These are phyloP conservation scores for Tubosaeta sp. DNA, from an alignment of 768 basidiomycete genomes.

Conservation along the genomic window DNA sequence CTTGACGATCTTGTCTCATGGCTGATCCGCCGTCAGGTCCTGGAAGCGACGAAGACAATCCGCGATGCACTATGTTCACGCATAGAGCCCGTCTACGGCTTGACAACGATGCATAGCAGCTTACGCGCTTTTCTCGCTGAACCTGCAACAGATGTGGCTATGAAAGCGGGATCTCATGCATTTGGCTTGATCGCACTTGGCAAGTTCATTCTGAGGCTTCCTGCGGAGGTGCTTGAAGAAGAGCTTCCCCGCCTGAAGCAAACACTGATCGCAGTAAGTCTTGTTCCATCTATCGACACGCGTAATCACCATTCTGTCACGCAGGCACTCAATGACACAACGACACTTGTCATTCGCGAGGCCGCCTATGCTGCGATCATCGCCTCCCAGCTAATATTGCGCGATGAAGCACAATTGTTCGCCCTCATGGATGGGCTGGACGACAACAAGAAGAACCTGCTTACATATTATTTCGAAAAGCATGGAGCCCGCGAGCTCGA, in stretches of 20 bases:
- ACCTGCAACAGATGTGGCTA: constrained; percentile 45
- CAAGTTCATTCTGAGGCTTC: constrained; percentile 77
- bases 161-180: constrained; percentile 65
- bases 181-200: constrained; percentile 83
- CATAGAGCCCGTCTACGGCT: constrained; percentile 79
- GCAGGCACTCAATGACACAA: constrained; percentile 66
- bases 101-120: constrained; percentile 77
- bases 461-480: constrained; percentile 88
- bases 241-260: constrained; percentile 73
- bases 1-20: background rate
- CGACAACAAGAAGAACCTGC: constrained; percentile 87
- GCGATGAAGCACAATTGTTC: constrained; percentile 82
- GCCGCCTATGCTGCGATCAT: constrained; percentile 80
- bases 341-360: constrained; percentile 77
- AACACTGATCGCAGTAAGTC: constrained; percentile 64
- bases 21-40: constrained; percentile 44
- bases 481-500: constrained; percentile 62
- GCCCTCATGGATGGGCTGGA: constrained; percentile 74
- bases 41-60: constrained; percentile 79
- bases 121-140: constrained; percentile 61
- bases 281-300: background rate
- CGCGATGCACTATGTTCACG: constrained; percentile 69
- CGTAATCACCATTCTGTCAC: constrained; percentile 1
- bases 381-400: constrained; percentile 76
- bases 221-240: constrained; percentile 81